Conservation (phyloP, 805 yeast species). For the Aciculoconidium aculeatum region DNA sequence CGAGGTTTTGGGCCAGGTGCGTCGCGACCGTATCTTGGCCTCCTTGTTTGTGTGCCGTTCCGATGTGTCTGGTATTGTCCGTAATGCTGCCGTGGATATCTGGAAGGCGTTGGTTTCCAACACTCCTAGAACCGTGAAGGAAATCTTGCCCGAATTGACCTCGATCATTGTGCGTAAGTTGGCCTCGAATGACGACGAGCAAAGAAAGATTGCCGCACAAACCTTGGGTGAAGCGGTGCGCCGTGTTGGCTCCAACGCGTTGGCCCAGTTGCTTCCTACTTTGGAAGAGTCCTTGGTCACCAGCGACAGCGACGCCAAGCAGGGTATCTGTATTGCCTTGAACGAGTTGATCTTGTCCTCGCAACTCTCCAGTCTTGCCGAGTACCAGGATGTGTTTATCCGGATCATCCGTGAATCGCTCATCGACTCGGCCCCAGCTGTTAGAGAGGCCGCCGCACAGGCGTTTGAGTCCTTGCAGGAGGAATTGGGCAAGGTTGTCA, state of each 20-base stretch:
- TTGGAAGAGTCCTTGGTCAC: slow-evolving; percentile 57
- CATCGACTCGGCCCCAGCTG: slow-evolving; percentile 64
- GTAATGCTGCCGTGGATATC: slow-evolving; percentile 85
- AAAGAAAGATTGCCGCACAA: slow-evolving; percentile 84
- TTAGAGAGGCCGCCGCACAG: slow-evolving; percentile 85
- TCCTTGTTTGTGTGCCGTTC: slow-evolving; percentile 91
- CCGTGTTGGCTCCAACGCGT: slow-evolving; percentile 85
- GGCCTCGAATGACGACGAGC: slow-evolving; percentile 74
- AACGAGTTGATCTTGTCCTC: slow-evolving; percentile 80
- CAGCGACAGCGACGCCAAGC: slow-evolving; percentile 72
- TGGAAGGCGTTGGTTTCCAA: slow-evolving; percentile 97
- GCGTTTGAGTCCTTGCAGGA: slow-evolving; percentile 87
- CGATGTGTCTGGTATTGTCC: slow-evolving; percentile 80
- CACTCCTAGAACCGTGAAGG: slow-evolving; percentile 92
- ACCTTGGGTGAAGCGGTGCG: slow-evolving; percentile 93
- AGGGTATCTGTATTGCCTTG: slow-evolving; percentile 94
- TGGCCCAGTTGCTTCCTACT: slow-evolving; percentile 80
- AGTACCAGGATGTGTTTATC: slow-evolving; percentile 65
- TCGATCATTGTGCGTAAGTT: slow-evolving; percentile 73
- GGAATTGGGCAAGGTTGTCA: slow-evolving; percentile 74
- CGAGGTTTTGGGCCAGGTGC: slow-evolving; percentile 77
- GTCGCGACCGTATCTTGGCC: slow-evolving; percentile 82
- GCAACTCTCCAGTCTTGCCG: slow-evolving; percentile 49
- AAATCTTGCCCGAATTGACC: slow-evolving; percentile 80
- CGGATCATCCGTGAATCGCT: slow-evolving; percentile 72